Evolutionary conservation across 192 early-diverging fungal genomes (phyloP), one percentile per base, ranked within the genome.

Genomic region (Funneliformis geosporum): DNA sequence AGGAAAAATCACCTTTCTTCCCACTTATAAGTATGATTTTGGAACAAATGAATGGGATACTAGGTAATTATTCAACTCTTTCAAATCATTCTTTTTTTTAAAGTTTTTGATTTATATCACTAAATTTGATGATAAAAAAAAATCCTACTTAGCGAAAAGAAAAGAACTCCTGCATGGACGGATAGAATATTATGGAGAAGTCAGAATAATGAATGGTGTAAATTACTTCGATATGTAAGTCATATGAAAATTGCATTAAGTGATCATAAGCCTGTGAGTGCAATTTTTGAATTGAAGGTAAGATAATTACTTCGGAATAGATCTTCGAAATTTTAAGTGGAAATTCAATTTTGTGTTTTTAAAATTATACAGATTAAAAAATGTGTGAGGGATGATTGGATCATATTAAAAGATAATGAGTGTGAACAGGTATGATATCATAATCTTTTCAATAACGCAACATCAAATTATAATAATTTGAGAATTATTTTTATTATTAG

Each of bases 191-290:
- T 98, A 59, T 98, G 94, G 94, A 90, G 91, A 79, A 93, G 92
- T 38, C 90, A 89, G 12, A 66, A 86, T 23, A 79, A 78, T 28
- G 80, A 88, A 40, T 89, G 87, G 81, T 81, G 91, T 9, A 78
- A 83, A 16, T 77, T 84, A n/a, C 33, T 85, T 6, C 85, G 80
- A 66, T 95, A 95, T 79, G 71, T 70, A 18, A 87, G 87, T 27
- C 85, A 86, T 9, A 93, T 92, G 90, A 88, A 90, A 0, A 80
- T 95, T 43, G 87, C 81, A 40, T 60, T 88, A 25, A 95, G 94
- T 79, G 97, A 99, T 82, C 97, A 99, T 84, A 97, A 97, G 81
- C 97, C 97, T 2, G 96, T 99, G 27, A 89, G 87, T 40, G 91
- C 93, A 1, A 64, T 89, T 2, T 91, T 96, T 68, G 82, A 82